Evolutionary conservation across 129 eudicot genomes (phyloP), one percentile per base, ranked within the genome.

Genomic region (Glebionis coronaria): DNA sequence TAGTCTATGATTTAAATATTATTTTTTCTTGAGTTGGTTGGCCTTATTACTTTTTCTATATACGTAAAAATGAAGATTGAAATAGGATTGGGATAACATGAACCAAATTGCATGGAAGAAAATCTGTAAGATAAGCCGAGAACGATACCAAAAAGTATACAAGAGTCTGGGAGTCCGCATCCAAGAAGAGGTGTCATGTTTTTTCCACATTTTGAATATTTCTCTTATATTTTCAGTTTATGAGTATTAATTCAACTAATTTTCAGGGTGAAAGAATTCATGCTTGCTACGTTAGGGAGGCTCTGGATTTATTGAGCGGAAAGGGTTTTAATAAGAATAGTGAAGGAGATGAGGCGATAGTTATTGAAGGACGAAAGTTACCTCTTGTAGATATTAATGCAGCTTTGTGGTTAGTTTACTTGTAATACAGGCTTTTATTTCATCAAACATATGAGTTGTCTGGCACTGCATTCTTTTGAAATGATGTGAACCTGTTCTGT

Each of bases 351-450:
- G 10, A 45, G 25, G 25, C 25, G 2, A 23, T 23, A 23, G 25
- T 23, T 23, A 23, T 23, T 23, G 25, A 23, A 23, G 25, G 25
- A 23, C 25, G 25, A 23, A 23, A 23, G 50, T 45, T 45, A 45
- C 50, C 0, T 6, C 50, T 45, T 45, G 50, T 45, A 12, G 61
- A 55, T 7, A 1, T 19, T 4, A 23, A n/a, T n/a, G n/a, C 61
- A 55, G 61, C 4, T 55, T 55, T 55, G 14, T 55, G 31, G 61
- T 55, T 55, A n/a, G 61, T 55, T 55, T 55, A 18, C 61, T 55
- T 55, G 2, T 2, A 15, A 55, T 20, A 16, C 3, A 54, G 1
- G 25, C 23, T 54, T 2, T 54, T 2, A 16, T 54, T 54, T n/a
- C 10, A 9, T 54, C 23, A n/a, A 54, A 23, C 25, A 23, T 23